Evolutionary conservation across 306 rosid genomes (phyloP).

Genomic region (Rosa chinensis): DNA sequence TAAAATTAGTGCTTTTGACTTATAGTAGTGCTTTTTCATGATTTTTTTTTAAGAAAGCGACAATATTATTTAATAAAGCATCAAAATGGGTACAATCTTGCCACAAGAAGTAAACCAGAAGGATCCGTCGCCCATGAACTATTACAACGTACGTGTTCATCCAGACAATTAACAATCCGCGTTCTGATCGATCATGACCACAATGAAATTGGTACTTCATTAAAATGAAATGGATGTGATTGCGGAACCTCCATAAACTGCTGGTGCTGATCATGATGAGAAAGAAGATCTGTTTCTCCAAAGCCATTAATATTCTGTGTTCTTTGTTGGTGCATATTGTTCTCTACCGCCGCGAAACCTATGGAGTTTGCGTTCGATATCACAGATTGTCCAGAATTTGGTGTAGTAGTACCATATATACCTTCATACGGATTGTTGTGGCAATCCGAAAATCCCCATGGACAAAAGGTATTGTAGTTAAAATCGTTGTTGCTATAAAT

Average conservation of each 20-base stretch:
- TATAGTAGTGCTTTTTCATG: too few species aligned
- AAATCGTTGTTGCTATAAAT: not conserved
- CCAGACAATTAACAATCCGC: not conserved
- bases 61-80: too few species aligned
- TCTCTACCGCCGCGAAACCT: not conserved
- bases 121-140: too few species aligned
- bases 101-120: too few species aligned
- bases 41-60: too few species aligned
- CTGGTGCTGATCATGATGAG: not conserved
- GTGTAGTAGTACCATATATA: not conserved
- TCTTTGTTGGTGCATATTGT: not conserved
- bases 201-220: not conserved
- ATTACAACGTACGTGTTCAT: too few species aligned
- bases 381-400: not conserved
- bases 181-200: not conserved
- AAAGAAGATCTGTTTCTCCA: slow-evolving; percentile 1
- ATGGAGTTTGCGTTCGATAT: not conserved
- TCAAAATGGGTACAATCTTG: too few species aligned
- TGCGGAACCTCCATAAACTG: not conserved
- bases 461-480: not conserved
- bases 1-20: too few species aligned
- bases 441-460: not conserved
- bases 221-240: not conserved
- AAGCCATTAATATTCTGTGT: not conserved
- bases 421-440: not conserved